Base-by-base conservation (phyloP, 2,329 filamentous ascomycete species). In the Microdochium nivale region DNA sequence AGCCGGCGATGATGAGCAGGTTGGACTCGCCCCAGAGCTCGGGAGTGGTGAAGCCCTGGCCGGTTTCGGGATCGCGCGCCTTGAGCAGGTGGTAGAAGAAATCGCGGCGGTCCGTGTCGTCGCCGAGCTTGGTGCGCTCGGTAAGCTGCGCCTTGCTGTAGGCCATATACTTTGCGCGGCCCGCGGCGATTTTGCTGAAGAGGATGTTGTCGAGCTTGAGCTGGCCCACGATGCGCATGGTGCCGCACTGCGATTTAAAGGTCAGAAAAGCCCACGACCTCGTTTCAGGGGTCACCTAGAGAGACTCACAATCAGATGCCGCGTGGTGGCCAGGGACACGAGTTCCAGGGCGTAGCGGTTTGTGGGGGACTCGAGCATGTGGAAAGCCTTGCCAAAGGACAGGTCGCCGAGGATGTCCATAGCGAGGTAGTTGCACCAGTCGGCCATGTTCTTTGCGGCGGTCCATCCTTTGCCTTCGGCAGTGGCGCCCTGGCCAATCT, bases 61-160 rank as follows among this genome's bases (percentile, higher is more conserved):
- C 84, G 0, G 84, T 87, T 62, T 88, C 84, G 13, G 84, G 84
- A 57, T 89, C 86, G 37, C 79, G 79, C 8, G 86, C 85, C 61
- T 83, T 84, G 54, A 89, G 77, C 11, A 90, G 76, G 65, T 88
- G 83, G 67, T 87, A 84, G 70, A 89, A 88, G 71, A 89, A 88
- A 63, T 89, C 86, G 52, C 84, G 81, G 32, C 85, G 83, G 59
- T 81, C 83, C 48, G 78, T 83, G 56, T 79, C 81, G 56, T 82
- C 81, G 25, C 83, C 83, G 25, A 85, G 70, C 54, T 82, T 80
- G 48, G 83, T 86, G 24, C 85, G 78, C 60, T 87, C 80, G 14
- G 77, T 77, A 40, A 87, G 76, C 66, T 88, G 85, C 2, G 74
- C 71, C 49, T 84, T 82, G 65, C 82, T 86, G 68, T 88, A 88